Evolutionary conservation across 768 basidiomycete species (phyloP), one percentile per base, ranked within the genome.

Genomic region (Heimioporus sp.): DNA sequence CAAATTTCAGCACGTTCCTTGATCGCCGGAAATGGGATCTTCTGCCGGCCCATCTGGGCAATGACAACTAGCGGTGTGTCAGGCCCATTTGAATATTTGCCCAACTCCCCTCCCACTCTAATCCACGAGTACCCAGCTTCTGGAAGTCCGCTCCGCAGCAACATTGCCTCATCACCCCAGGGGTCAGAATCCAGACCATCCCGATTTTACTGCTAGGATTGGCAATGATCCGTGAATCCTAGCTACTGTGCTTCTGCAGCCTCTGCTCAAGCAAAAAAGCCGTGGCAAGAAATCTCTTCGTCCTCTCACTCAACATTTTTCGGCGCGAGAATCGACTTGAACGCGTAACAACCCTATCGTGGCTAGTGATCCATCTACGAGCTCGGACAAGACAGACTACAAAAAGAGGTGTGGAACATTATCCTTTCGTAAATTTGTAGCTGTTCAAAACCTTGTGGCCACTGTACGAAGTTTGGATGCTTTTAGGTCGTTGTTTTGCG

Each of bases 61-160:
- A 15, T 10, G 31, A 43, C 35, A 19, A 17, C 36, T 6, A 43
- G 24, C n/a, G 17, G 41, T 20, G 17, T 30, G 36, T 49, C 36
- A 20, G 43, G 34, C 31, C 39, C 37, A 19, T 45, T 17, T 43
- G 52, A 24, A 34, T 17, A 40, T 41, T 40, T 20, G 21, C 31
- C 30, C 20, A 13, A 40, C 15, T 10, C 39, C 21, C 11, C 30
- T 49, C 41, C 19, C 15, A 51, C 35, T 59, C 55, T 57, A 55
- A 51, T 34, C 42, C 57, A 54, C 51, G 49, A 43, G 31, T 28
- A 38, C 34, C 13, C 12, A 15, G n/a, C 43, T 58, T 61, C 48
- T 32, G 37, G 45, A 51, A 36, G 41, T 10, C 31, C 34, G 19
- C 17, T 48, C 43, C 13, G 48, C 24, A 49, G 31, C 31, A 30